Base-by-base conservation (phyloP, 1,284 basidiomycete genomes). In the Ceratobasidium sp. region DNA sequence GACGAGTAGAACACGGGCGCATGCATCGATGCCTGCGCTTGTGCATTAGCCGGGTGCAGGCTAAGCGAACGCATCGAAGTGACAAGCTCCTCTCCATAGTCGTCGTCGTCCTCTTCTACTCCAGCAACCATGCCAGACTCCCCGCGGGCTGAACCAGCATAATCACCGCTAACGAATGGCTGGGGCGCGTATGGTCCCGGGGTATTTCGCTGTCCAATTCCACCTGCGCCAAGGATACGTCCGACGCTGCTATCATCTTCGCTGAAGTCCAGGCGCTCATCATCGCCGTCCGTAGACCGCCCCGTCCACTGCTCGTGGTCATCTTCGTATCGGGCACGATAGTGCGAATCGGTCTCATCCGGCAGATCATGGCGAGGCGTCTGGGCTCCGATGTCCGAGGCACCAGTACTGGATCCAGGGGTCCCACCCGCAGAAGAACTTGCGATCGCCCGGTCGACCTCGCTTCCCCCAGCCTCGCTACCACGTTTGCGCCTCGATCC, bases 371-470 rank as follows among this genome's bases (percentile, higher is more conserved):
- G 53, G 21, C 71, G 61, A 64, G 51, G 60, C 25, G 71, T 56
- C 36, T 42, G 62, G 11, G 40, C 61, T 12, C 71, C 56, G 44
- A 71, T 46, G 21, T 66, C 62, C 18, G 71, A 72, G 8, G 53
- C 71, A 9, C 61, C 71, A 38, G 51, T 21, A 28, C 61, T 72
- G 33, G 62, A 64, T 46, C 51, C 61, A 60, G 62, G 62, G 61
- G 71, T 72, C 18, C 71, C 71, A 54, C 71, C 62, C 61, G 71
- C 62, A 72, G 71, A 72, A 69, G 72, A 73, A 51, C 62, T 59
- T 7, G 54, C 64, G 9, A 60, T 58, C 16, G 63, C 64, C 28
- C 64, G 72, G 33, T 61, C 72, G 14, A 54, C n/a, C 28, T 72
- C 63, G 61, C 72, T 72, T 18, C 54, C 72, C 42, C 63, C 61